Evolutionary conservation across 306 rosid species (phyloP), one percentile per base, ranked within the genome.

Genomic region (Dryas drummondii): DNA sequence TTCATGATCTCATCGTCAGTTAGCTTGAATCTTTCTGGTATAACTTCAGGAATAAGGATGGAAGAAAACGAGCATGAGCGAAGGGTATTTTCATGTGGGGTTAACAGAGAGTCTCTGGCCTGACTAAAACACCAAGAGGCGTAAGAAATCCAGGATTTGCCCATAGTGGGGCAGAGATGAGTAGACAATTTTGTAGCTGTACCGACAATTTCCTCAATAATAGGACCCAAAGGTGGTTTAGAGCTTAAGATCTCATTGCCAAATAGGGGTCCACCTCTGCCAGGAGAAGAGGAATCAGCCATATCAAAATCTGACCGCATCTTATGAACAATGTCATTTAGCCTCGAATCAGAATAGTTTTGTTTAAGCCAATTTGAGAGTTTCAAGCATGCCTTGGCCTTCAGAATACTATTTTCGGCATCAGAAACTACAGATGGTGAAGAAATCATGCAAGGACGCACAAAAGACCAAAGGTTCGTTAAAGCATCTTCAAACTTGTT

Each of bases 51-150:
- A 74, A 37, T 84, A 55, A 89, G 90, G 58, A 78, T 66, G 17
- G 92, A 82, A 84, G 96, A 93, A 85, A 90, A 90, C 37, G 62
- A 78, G 83, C 96, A 86, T 11, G 92, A 67, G 66, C 2, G 80
- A 48, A 89, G 87, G 52, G 82, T 73, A 52, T 84, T 86, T 84
- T 81, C 91, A 78, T 75, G 75, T 68, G 83, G 80, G 71, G 70
- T 80, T 69, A 45, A 68, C 66, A 91, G 97, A 52, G 93, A 86
- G 79, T 85, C 83, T 79, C 74, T 85, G 52, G 97, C 98, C 82
- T 89, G 97, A 79, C 80, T 80, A 81, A 91, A 88, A 89, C 98
- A 93, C 98, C 98, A 93, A 76, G 93, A 86, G 61, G 98, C 98
- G 85, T 93, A 93, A 67, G 92, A 88, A 79, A 89, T 88, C 98